Percentiles rank a stretch among this genome's conserved stretches.
These are phyloP conservation scores for Arxiozyma bovina DNA, from an alignment of 1,139 yeast species.

Conservation along the genomic window DNA sequence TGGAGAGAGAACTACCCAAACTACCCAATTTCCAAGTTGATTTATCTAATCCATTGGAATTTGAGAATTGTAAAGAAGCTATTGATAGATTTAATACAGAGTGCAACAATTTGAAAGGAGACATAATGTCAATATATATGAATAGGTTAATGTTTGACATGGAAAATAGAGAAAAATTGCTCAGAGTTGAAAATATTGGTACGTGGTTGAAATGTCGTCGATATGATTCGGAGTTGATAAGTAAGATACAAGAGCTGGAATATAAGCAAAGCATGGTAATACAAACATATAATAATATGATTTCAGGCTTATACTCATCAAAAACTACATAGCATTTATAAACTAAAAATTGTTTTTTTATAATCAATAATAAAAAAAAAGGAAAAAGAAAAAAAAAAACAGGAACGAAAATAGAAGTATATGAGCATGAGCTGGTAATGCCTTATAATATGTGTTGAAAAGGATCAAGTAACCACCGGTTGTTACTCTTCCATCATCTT, in stretches of 20 bases:
- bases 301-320: constrained; percentile 13
- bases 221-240: constrained; percentile 17
- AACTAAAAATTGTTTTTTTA: background rate
- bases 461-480: too few relatives aligned
- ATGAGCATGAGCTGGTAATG: too few relatives aligned
- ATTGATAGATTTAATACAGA: constrained; percentile 14
- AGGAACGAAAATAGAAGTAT: too few relatives aligned
- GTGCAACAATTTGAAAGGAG: constrained; percentile 15
- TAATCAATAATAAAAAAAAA: background rate
- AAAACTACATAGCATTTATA: background rate
- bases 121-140: constrained; percentile 12
- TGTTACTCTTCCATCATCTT: too few relatives aligned
- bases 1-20: constrained; percentile 13
- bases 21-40: constrained; percentile 15
- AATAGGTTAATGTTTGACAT: constrained; percentile 19
- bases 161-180: constrained; percentile 13
- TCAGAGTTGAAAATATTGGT: constrained; percentile 18
- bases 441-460: too few relatives aligned
- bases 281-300: constrained; percentile 15
- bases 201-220: constrained; percentile 15
- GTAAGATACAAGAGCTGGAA: constrained; percentile 21
- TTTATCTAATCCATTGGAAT: constrained; percentile 7
- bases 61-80: constrained; percentile 14
- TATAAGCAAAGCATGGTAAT: constrained; percentile 22
- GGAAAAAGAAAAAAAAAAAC: background rate